These are phyloP conservation scores for Nicotiana knightiana DNA, from an alignment of 257 asterid genomes.

Conservation along the genomic window DNA sequence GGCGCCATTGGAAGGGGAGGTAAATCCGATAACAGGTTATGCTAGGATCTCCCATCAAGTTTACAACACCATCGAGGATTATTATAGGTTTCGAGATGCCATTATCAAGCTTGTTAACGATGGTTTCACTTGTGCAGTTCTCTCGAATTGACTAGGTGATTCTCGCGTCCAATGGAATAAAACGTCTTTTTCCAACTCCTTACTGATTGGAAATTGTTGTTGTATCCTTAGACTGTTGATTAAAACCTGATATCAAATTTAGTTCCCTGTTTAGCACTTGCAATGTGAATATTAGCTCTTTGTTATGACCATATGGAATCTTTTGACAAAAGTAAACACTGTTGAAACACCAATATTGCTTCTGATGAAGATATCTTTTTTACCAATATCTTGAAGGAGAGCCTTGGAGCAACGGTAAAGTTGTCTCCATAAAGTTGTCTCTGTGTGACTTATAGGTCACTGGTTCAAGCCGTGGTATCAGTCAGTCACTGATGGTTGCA, in stretches of 20 bases:
- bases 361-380: too few relatives aligned
- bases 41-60: constrained; percentile 93
- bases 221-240: not conserved
- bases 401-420: too few relatives aligned
- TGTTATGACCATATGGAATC: not conserved
- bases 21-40: constrained; percentile 51
- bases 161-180: not conserved
- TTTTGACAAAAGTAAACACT: not conserved
- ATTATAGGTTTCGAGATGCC: constrained; percentile 66
- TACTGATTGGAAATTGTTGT: not conserved
- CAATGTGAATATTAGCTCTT: not conserved
- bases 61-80: constrained; percentile 64
- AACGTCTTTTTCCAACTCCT: not conserved
- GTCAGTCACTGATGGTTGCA: too few relatives aligned
- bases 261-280: not conserved
- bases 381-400: too few relatives aligned
- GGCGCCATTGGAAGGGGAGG: constrained; percentile 44
- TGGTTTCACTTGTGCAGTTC: constrained; percentile 46
- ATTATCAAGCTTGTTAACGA: constrained; percentile 47
- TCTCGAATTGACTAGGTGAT: constrained; percentile 33
- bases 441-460: too few relatives aligned
- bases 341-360: not conserved
- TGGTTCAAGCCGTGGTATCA: too few relatives aligned
- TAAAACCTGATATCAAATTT: not conserved
- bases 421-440: too few relatives aligned